Evolutionary conservation across 768 basidiomycete genomes (phyloP).

Genomic region (Panus rudis): DNA sequence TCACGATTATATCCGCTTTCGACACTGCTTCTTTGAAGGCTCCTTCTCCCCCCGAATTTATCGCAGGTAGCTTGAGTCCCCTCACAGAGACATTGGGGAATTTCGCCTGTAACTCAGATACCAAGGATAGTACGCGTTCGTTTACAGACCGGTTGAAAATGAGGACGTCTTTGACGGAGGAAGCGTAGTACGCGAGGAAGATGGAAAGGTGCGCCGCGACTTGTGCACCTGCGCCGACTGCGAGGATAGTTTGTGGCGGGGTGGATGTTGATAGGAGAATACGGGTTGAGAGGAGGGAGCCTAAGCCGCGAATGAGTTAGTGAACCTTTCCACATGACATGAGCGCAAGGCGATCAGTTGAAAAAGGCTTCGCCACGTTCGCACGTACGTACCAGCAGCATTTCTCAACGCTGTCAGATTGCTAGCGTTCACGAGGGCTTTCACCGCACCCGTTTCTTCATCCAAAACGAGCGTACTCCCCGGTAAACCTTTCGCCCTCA

Average conservation of each 20-base stretch:
- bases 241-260: conserved; percentile 40
- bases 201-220: conserved; percentile 58
- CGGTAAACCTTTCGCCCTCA: conserved; percentile 49
- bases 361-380: too few relatives aligned
- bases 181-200: conserved; percentile 49
- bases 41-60: background rate
- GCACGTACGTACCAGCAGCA: conserved; percentile 67
- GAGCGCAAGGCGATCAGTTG: background rate
- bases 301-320: too few relatives aligned
- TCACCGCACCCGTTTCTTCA: conserved; percentile 59
- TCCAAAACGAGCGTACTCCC: conserved; percentile 74
- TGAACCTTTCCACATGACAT: background rate
- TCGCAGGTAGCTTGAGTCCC: conserved; percentile 1
- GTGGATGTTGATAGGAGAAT: conserved; percentile 35
- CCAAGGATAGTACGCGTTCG: conserved; percentile 37
- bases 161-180: conserved; percentile 45
- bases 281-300: conserved; percentile 59
- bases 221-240: conserved; percentile 73
- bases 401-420: conserved; percentile 75
- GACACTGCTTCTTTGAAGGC: conserved; percentile 24
- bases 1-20: conserved; percentile 57
- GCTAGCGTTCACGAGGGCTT: conserved; percentile 72
- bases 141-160: conserved; percentile 58
- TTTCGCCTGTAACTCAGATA: conserved; percentile 18
- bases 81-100: conserved; percentile 20